These are phyloP conservation scores for Suillus occidentalis DNA, from an alignment of 768 basidiomycete genomes.

Conservation along the genomic window DNA sequence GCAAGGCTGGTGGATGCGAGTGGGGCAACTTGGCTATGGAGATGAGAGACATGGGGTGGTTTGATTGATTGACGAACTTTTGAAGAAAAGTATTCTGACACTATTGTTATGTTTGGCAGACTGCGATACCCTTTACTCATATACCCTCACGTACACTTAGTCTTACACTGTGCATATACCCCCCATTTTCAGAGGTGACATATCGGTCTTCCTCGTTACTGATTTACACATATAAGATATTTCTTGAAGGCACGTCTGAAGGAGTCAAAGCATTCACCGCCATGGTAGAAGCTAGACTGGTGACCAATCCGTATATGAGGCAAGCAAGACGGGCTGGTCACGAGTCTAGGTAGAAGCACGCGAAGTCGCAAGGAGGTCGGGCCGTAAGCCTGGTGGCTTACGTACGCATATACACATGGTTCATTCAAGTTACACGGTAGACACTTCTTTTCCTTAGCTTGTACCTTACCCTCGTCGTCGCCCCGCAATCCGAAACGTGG, in stretches of 20 bases:
- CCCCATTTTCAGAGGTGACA: neutral
- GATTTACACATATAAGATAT: neutral
- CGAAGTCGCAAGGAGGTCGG: too few species aligned
- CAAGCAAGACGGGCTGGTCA: too few species aligned
- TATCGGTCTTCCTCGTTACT: neutral
- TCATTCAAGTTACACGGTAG: too few species aligned
- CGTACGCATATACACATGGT: too few species aligned
- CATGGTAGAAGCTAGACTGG: too few species aligned
- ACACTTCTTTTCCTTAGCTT: too few species aligned
- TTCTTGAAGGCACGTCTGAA: neutral
- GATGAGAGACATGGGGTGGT: slow-evolving; percentile 77
- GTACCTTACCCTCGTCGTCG: too few species aligned
- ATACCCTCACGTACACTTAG: neutral
- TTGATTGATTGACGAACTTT: slow-evolving; percentile 38
- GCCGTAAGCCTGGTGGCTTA: too few species aligned
- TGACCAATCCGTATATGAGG: too few species aligned
- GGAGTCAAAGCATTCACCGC: too few species aligned
- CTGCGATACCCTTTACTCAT: neutral
- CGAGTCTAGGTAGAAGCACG: too few species aligned
- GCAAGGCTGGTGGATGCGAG: slow-evolving; percentile 60
- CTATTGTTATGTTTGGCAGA: neutral
- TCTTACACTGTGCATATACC: neutral
- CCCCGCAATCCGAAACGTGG: too few species aligned
- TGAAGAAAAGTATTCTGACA: neutral
- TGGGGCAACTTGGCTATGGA: slow-evolving; percentile 75